These are phyloP conservation scores for Colletotrichum falcatum DNA, from an alignment of 2,329 filamentous ascomycete species.

Conservation along the genomic window DNA sequence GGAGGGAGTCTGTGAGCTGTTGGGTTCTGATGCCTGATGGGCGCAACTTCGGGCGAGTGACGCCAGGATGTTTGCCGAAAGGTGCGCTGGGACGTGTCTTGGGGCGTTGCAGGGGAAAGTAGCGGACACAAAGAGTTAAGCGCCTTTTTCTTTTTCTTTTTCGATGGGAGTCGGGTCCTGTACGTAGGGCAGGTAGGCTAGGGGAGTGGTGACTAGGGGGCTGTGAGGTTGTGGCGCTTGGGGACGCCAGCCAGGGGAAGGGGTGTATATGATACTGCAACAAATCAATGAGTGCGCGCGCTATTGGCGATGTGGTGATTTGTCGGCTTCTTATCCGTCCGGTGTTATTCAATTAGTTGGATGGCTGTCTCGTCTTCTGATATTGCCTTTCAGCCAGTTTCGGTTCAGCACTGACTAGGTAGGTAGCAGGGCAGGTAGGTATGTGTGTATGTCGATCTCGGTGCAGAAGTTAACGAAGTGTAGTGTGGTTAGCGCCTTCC, in stretches of 20 bases:
- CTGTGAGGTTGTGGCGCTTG: constrained; percentile 9
- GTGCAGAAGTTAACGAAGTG: background rate
- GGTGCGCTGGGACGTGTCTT: constrained; percentile 21
- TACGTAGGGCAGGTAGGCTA: background rate
- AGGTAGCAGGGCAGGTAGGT: too few relatives aligned
- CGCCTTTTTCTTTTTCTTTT: background rate
- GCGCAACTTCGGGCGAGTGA: constrained; percentile 39
- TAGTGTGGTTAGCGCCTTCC: constrained; percentile 6
- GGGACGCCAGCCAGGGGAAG: constrained; percentile 6
- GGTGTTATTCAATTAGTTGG: constrained; percentile 2
- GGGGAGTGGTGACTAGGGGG: constrained; percentile 23
- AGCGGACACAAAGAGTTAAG: constrained; percentile 24
- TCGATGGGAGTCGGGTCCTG: constrained; percentile 18
- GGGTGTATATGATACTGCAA: background rate
- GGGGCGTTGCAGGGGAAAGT: constrained; percentile 24
- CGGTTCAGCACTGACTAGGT: constrained; percentile 12
- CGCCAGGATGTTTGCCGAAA: constrained; percentile 33
- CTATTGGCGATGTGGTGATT: constrained; percentile 35
- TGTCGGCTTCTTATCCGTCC: constrained; percentile 34
- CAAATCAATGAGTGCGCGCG: background rate
- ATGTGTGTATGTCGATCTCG: constrained; percentile 10
- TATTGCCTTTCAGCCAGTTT: background rate
- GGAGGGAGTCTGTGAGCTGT: constrained; percentile 35
- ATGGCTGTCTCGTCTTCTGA: background rate
- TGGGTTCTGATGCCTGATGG: constrained; percentile 29